Base-by-base conservation (phyloP, 1,284 basidiomycete genomes). In the Rhodotorula sp. region DNA sequence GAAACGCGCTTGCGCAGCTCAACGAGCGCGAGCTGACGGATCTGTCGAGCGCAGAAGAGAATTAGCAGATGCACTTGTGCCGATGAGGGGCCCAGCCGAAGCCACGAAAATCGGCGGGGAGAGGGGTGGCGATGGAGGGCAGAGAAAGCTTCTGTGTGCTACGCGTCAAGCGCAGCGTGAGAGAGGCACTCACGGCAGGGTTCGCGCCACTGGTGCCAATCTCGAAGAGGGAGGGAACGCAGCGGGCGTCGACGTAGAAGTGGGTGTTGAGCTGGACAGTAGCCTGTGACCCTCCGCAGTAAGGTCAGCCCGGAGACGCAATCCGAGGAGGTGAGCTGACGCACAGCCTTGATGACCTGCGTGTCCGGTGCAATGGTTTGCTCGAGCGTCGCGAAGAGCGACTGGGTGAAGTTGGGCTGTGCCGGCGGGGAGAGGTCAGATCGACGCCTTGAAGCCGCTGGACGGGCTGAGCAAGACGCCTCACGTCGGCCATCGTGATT, bases 21-120 rank as follows among this genome's bases (percentile, higher is more conserved):
- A 70, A 99, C 95, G n/a, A 95, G 94, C 62, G 95, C 92, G 34
- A 99, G 88, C 88, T 99, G 97, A 67, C 96, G 92, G 72, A 97
- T 89, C 94, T 97, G 75, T 22, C 4, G 37, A 21, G n/a, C 39
- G 51, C 9, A 15, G 19, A 32, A 27, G 48, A 7, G 32, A 2
- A 34, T 55, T 37, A 58, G 61, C 56, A 50, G 10, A 19, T 19
- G 10, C n/a, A 22, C 34, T 15, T 37, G 34, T 25, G 7, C 34
- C 34, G 34, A 17, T 1, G 46, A 37, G 22, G 12, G 12, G 15
- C 22, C 13, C 22, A 17, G 3, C 8, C 29, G 3, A 8, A 27
- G n/a, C 27, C 39, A 3, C 8, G 36, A 29, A 27, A 39, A 54
- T 3, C 5, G 37, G 48, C n/a, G 25, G 56, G 9, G n/a, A n/a